Evolutionary conservation across 108 stramenopile genomes (phyloP), one percentile per base, ranked within the genome.

Genomic region (Parietichytrium sp.): DNA sequence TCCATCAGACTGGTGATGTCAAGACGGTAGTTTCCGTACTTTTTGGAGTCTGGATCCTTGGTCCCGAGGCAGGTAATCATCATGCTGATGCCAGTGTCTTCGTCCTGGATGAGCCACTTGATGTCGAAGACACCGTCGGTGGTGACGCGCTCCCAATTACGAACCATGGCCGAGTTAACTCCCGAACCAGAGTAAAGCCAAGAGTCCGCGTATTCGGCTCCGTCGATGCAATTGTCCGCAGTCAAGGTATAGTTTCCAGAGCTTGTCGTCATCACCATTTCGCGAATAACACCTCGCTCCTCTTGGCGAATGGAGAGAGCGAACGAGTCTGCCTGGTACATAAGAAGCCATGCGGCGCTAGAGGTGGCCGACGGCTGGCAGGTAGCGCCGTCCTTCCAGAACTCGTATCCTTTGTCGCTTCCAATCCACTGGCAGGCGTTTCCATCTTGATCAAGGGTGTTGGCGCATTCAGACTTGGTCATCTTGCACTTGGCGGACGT

Each of bases 11-110:
- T 42, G 42, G 36, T 42, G 13, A 72, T 38, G 42, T 72, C 45
- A 42, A 72, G 10, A 25, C 61, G 61, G 61, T 72, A 72, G 61
- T 72, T 72, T 33, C 61, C 61, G 33, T 72, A 72, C 20, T 72
- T 33, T 42, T 72, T 38, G 61, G 38, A 45, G 61, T 45, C 42
- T 25, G 61, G 61, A 25, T 72, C 33, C 1, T 45, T 42, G 29
- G 61, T 72, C n/a, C 61, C 61, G 42, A 45, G 33, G 1, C 61
- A 72, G 8, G 61, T 45, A 25, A 72, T 72, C 38, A 8, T 27
- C n/a, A 25, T 42, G 23, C 45, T 33, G 2, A 72, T 72, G 15
- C 20, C 45, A 25, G 61, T 72, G 29, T 10, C 33, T 16, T 42
- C 61, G 42, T 72, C 61, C 23, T 10, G 38, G 20, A 72, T 3